Evolutionary conservation across 2,329 filamentous ascomycete species (phyloP).

Genomic region (Grosmannia penicillata): DNA sequence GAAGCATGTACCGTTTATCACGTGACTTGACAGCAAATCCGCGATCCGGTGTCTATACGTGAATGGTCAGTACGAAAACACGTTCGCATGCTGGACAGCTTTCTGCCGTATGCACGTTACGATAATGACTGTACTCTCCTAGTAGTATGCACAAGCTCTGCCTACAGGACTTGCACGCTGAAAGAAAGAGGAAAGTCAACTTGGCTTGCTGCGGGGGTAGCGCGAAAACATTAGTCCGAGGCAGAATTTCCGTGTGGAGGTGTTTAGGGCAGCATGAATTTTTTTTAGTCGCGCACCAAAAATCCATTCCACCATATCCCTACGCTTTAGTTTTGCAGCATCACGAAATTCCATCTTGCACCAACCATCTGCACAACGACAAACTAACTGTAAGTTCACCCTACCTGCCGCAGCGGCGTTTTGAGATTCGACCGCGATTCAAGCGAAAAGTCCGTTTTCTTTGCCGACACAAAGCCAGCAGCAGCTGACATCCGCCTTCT

Average conservation of each 20-base stretch:
- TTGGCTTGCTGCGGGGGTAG: not conserved
- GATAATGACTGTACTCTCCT: too few species aligned
- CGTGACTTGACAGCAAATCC: too few species aligned
- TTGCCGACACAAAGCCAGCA: too few species aligned
- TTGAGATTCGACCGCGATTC: too few species aligned
- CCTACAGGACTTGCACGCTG: too few species aligned
- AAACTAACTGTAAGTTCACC: constrained; percentile 8
- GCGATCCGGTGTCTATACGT: not conserved
- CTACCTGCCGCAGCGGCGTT: not conserved
- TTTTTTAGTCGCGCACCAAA: constrained; percentile 12
- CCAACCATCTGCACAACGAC: constrained; percentile 9
- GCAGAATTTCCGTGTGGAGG: constrained; percentile 5
- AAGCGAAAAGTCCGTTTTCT: too few species aligned
- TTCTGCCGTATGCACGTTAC: too few species aligned
- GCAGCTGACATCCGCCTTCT: too few species aligned
- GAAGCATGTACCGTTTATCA: not conserved
- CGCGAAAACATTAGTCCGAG: constrained; percentile 10
- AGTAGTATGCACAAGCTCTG: too few species aligned
- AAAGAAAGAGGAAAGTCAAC: too few species aligned
- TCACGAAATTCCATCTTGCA: constrained; percentile 6
- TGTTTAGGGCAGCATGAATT: constrained; percentile 11
- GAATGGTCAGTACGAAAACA: too few species aligned
- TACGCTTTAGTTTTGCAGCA: constrained; percentile 6
- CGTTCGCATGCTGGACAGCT: too few species aligned
- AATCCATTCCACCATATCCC: constrained; percentile 5